Conservation (phyloP, 805 yeast genomes). For the Kodamaea kaohsiungensis region DNA sequence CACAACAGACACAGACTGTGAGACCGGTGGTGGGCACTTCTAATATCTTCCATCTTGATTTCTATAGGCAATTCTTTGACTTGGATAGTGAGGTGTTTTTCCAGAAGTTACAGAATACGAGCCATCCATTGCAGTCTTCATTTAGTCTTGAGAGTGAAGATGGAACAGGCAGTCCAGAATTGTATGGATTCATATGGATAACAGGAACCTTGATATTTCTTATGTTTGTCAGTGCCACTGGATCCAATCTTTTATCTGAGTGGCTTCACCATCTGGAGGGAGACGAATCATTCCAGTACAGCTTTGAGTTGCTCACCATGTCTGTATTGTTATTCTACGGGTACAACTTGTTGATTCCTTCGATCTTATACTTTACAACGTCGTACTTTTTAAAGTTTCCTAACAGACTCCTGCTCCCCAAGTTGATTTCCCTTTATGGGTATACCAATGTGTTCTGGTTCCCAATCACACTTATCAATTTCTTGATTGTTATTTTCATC, state of each 20-base stretch:
- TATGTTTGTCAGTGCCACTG: constrained; percentile 73
- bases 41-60: constrained; percentile 56
- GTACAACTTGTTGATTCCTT: constrained; percentile 70
- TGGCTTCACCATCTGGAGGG: constrained; percentile 43
- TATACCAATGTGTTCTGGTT: constrained; percentile 84
- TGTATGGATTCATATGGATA: constrained; percentile 91
- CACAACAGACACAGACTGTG: constrained; percentile 16
- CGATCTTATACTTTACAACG: constrained; percentile 50
- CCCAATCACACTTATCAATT: constrained; percentile 68
- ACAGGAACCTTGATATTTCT: constrained; percentile 77
- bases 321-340: constrained; percentile 75
- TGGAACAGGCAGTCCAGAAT: constrained; percentile 51
- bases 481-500: constrained; percentile 56
- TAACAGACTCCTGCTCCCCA: constrained; percentile 51
- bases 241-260: constrained; percentile 63
- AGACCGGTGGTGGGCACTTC: constrained; percentile 20
- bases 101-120: constrained; percentile 50
- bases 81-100: constrained; percentile 65
- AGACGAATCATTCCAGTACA: constrained; percentile 50
- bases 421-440: constrained; percentile 75
- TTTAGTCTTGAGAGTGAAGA: constrained; percentile 25
- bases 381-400: constrained; percentile 56
- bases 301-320: constrained; percentile 62
- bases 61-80: constrained; percentile 68
- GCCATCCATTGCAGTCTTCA: constrained; percentile 51